Evolutionary conservation across 257 asterid genomes (phyloP).

Genomic region (Petunia secreta): DNA sequence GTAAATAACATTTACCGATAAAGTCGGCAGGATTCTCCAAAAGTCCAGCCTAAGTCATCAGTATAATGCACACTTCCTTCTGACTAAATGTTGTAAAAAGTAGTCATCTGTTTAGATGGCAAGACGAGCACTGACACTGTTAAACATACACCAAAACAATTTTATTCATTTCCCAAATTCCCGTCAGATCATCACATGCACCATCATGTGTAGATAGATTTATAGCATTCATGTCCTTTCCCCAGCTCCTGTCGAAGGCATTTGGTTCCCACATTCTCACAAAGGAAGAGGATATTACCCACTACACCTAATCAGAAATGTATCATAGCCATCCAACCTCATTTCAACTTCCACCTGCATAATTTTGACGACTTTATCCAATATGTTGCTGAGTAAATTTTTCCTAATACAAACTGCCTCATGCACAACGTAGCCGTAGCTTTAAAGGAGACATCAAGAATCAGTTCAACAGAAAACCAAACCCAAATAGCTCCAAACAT

Average conservation of each 20-base stretch:
- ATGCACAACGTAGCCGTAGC: neutral
- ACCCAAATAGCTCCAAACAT: conserved; percentile 7
- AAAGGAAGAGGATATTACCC: neutral
- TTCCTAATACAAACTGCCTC: neutral
- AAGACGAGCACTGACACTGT: neutral
- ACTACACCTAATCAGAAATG: neutral
- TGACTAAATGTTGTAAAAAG: neutral
- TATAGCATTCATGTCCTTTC: neutral
- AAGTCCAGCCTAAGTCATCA: neutral
- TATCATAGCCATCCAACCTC: neutral
- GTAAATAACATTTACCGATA: neutral
- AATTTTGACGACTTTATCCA: neutral
- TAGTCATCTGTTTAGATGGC: neutral
- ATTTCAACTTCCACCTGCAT: conserved; percentile 5
- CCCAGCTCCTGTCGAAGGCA: neutral
- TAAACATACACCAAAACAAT: neutral
- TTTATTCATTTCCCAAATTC: neutral
- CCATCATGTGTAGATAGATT: neutral
- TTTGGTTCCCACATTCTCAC: neutral
- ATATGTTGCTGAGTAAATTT: neutral
- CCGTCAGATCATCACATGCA: neutral
- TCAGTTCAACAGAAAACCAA: conserved; percentile 12
- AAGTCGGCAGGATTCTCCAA: neutral
- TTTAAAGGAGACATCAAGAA: conserved; percentile 4
- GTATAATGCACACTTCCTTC: neutral